Evolutionary conservation across 2,329 filamentous ascomycete species (phyloP), one percentile per base, ranked within the genome.

Genomic region (Conoideocrella luteorostrata): DNA sequence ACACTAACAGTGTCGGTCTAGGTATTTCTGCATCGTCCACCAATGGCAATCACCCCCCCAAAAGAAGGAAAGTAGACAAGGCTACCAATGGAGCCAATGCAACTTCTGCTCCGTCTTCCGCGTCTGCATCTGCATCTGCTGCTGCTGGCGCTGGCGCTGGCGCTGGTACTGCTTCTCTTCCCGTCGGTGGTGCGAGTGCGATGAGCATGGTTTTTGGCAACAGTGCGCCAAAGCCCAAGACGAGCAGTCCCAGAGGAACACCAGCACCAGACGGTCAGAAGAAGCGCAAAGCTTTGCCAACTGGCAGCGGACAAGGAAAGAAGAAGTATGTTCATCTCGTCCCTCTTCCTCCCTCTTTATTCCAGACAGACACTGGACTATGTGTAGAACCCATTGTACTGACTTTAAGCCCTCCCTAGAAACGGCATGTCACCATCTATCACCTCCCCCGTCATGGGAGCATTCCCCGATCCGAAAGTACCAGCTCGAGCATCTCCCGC

Each of bases 21-120:
- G 84, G 84, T 32, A 85, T 87, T 46, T 72, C 78, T 38, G 77
- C 78, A 48, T 72, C 74, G 9, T 56, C 68, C 24, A 62, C 71
- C 17, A 78, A 75, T 49, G 67, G 72, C 18, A 72, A 75, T 22
- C 73, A 81, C 11, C 72, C 82, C 3, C 70, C 74, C 20, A 95
- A 95, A 68, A 78, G 88, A 56, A 82, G 89, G 51, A 94, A 90
- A 66, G 81, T 87, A 2, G 88, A 95, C 55, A 87, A 87, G 55
- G 65, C 73, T 9, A 59, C 67, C 12, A 71, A 70, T 47, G 71
- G 71, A 30, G 68, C 64, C 4, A 65, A 68, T 23, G 61, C 70
- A 4, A 79, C 21, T 15, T 33, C 15, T 29, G 28, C 29, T 24
- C 21, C 36, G 7, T n/a, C 12, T 2, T 15, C 24, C 13, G 22